Evolutionary conservation across 2,329 filamentous ascomycete species (phyloP).

Genomic region (Apiospora koreana): DNA sequence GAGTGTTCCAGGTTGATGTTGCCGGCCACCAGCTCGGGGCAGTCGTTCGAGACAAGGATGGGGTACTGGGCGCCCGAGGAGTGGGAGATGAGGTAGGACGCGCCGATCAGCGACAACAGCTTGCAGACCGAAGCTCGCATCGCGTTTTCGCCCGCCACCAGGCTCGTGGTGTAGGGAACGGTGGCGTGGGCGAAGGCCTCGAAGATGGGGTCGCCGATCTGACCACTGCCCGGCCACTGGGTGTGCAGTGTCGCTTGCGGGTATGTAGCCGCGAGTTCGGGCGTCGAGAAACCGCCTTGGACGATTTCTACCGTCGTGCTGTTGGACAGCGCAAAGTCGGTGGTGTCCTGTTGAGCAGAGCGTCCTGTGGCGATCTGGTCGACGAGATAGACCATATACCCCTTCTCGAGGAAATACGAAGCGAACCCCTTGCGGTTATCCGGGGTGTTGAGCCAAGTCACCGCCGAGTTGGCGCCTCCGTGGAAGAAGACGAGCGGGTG

Average conservation of each 20-base stretch:
- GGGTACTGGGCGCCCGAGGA: slow-evolving; percentile 23
- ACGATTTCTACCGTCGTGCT: slow-evolving; percentile 27
- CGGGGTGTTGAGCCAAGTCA: slow-evolving; percentile 40
- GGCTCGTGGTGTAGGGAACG: slow-evolving; percentile 34
- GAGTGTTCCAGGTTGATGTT: slow-evolving; percentile 34
- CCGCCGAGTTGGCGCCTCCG: slow-evolving; percentile 31
- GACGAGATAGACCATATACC: slow-evolving; percentile 42
- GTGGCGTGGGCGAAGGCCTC: slow-evolving; percentile 48
- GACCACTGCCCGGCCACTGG: slow-evolving; percentile 34
- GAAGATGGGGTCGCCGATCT: slow-evolving; percentile 44
- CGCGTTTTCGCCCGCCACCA: slow-evolving; percentile 21
- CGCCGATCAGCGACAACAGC: slow-evolving; percentile 24
- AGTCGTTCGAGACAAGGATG: slow-evolving; percentile 26
- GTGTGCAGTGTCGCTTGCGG: slow-evolving; percentile 34
- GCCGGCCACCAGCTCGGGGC: slow-evolving; percentile 29
- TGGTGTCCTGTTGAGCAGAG: slow-evolving; percentile 32
- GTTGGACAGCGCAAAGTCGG: slow-evolving; percentile 27
- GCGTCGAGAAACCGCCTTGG: slow-evolving; percentile 28
- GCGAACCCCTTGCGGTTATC: slow-evolving; percentile 43
- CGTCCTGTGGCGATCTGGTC: slow-evolving; percentile 38
- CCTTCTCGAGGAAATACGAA: slow-evolving; percentile 39
- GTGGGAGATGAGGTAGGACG: slow-evolving; percentile 33
- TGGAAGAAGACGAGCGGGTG: slow-evolving; percentile 35
- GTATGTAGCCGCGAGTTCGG: slow-evolving; percentile 28
- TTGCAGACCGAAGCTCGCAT: slow-evolving; percentile 27